Base-by-base conservation (phyloP, 176 grass and related monocot genomes). In the Dendrocalamus sinicus region DNA sequence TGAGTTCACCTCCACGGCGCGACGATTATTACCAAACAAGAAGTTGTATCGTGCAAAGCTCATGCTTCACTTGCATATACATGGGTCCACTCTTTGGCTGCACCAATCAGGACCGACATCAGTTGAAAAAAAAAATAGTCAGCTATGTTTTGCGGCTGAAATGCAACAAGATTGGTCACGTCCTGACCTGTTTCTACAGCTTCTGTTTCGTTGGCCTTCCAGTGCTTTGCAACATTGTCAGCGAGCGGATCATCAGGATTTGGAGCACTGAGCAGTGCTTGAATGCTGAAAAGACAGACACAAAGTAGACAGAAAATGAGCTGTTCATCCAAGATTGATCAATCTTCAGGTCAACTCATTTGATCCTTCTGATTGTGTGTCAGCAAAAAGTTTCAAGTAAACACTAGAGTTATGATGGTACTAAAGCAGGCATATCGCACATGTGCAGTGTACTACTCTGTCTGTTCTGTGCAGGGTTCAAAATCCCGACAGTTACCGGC, bases 31-130 rank as follows among this genome's bases (percentile, higher is more conserved):
- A 83, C 51, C 71, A 77, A 52, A 17, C 57, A 73, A 72, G 13
- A 2, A 51, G 51, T 58, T 48, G 1, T 35, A 24, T 48, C 9
- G 26, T 28, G 59, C n/a, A 70, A 62, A 81, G 15, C 20, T 90
- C 81, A 98, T 65, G 85, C 93, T 76, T 88, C 91, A 17, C 86
- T 92, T 2, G 93, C 96, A 75, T 95, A 98, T 10, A 95, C 74
- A 62, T 70, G 91, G 24, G 96, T 95, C 96, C 96, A 98, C 88
- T 98, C 93, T 88, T 93, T 98, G 30, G 96, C 93, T 95, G 96
- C 58, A 2, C 47, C 52, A 75, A 32, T 12, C 2, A 5, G 66
- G 22, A 79, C 32, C 3, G n/a, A 4, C 45, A 79, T 80, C 52
- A 26, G 20, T 52, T 71, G 23, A 86, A 82, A 75, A 10, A 10